Evolutionary conservation across 1,139 yeast species (phyloP).

Genomic region (Ashbya aceris): DNA sequence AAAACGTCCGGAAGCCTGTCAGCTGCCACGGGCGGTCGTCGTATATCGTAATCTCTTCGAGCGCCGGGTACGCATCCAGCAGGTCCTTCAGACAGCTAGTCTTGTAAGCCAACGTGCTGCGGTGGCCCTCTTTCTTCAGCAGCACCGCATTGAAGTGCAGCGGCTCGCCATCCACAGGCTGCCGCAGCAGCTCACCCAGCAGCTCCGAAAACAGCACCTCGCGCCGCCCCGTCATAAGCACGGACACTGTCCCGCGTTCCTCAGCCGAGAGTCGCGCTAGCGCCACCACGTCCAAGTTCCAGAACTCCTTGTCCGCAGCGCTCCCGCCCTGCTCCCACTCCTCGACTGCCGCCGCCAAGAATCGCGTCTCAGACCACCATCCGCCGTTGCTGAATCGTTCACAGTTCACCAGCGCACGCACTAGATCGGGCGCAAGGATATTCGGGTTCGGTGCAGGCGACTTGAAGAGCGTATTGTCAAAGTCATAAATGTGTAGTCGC

Average conservation of each 20-base stretch:
- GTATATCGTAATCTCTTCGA: slow-evolving; percentile 31
- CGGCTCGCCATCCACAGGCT: slow-evolving; percentile 19
- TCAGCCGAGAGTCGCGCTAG: slow-evolving; percentile 28
- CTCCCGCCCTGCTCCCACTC: slow-evolving; percentile 21
- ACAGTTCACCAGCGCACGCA: slow-evolving; percentile 24
- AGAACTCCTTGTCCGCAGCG: slow-evolving; percentile 24
- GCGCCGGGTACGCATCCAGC: slow-evolving; percentile 25
- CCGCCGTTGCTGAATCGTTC: slow-evolving; percentile 32
- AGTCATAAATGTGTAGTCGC: slow-evolving; percentile 37
- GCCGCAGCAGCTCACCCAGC: slow-evolving; percentile 22
- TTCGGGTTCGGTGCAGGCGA: slow-evolving; percentile 38
- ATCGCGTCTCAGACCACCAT: slow-evolving; percentile 39
- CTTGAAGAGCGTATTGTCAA: slow-evolving; percentile 39
- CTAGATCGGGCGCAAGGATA: slow-evolving; percentile 28
- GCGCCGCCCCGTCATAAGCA: slow-evolving; percentile 37
- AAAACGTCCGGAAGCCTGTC: slow-evolving; percentile 28
- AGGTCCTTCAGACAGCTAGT: slow-evolving; percentile 31
- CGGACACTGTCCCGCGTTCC: slow-evolving; percentile 29
- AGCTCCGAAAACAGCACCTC: slow-evolving; percentile 25
- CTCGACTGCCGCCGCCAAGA: slow-evolving; percentile 29
- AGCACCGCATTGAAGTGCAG: slow-evolving; percentile 34
- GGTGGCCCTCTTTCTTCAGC: slow-evolving; percentile 28
- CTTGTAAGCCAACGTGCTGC: slow-evolving; percentile 33
- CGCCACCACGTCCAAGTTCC: slow-evolving; percentile 36
- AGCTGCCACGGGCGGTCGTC: slow-evolving; percentile 37